phyloP scores from a whole-genome alignment of 2,329 filamentous ascomycete species.

The Camptophora hylomeconis region DNA sequence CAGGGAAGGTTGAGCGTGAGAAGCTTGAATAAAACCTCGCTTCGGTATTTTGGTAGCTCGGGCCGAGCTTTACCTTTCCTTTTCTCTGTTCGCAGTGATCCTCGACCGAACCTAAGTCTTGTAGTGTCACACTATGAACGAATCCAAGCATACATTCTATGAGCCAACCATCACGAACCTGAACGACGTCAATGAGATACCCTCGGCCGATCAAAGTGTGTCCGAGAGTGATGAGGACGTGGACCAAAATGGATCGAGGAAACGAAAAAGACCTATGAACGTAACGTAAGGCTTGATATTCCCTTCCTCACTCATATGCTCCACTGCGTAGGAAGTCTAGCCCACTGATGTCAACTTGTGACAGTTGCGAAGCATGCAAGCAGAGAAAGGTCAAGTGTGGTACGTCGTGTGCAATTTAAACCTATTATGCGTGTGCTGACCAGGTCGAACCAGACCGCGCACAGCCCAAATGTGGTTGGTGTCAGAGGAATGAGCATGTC shows the following conservation, averaged over 20 bases:
- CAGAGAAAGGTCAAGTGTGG: constrained; percentile 32
- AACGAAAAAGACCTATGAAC: constrained; percentile 42
- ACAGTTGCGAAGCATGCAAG: constrained; percentile 21
- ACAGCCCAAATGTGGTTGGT: constrained; percentile 56
- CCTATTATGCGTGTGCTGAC: background rate
- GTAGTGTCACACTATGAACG: too few species aligned
- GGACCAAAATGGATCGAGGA: constrained; percentile 30
- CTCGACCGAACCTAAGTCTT: too few species aligned
- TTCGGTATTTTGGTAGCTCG: too few species aligned
- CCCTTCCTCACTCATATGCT: background rate
- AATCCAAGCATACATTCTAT: too few species aligned
- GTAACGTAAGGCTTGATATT: constrained; percentile 12
- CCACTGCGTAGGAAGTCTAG: constrained; percentile 1
- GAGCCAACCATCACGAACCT: too few species aligned
- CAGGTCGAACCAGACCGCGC: constrained; percentile 29
- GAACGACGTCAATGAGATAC: too few species aligned
- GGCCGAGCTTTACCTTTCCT: too few species aligned
- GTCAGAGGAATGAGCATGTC: constrained; percentile 49
- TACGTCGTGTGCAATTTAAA: constrained; percentile 15
- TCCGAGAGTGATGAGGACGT: constrained; percentile 31
- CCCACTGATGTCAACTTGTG: constrained; percentile 25
- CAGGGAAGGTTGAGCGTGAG: too few species aligned
- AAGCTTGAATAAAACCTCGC: too few species aligned
- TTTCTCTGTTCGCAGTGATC: too few species aligned
- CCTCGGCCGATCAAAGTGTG: constrained; percentile 3